Evolutionary conservation across 177 flowering plant genomes (phyloP), one percentile per base, ranked within the genome.

Genomic region (Tripterygium wilfordii): DNA sequence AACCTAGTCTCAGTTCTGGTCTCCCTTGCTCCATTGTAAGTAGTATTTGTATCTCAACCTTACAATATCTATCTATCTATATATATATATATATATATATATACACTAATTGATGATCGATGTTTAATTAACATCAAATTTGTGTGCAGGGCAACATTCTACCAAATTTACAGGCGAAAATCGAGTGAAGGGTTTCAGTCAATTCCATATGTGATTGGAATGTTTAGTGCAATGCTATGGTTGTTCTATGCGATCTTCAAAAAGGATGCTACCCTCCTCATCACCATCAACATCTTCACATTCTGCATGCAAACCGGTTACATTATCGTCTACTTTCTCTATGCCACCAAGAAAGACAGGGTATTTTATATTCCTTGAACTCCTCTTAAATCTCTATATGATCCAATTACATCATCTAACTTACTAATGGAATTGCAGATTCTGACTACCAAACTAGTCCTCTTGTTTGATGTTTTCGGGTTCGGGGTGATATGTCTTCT

Each of bases 1-100:
- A 79, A 82, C 64, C 55, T 77, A 19, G 49, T 76, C 50, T 82
- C 88, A 8, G 69, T 74, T 55, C 45, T 72, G 63, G 85, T 76
- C 33, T 69, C 56, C 44, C 75, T 82, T 35, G 65, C 88, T 28
- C 88, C 88, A 24, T 5, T 77, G 88, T 81, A 74, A 65, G 87
- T 54, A 19, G 1, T 24, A n/a, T 9, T 24, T 17, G 3, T 13
- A 12, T 36, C 19, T 1, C 40, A 36, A n/a, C n/a, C n/a, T n/a
- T n/a, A n/a, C n/a, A n/a, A n/a, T n/a, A n/a, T n/a, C n/a, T n/a
- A n/a, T n/a, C n/a, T n/a, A n/a, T n/a, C n/a, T n/a, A n/a, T n/a
- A n/a, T n/a, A n/a, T n/a, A n/a, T n/a, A n/a, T n/a, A n/a, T n/a
- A n/a, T n/a, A n/a, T n/a, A n/a, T n/a, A n/a, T n/a, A n/a, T n/a